Conservation (phyloP, 225 moss, liverwort and hornwort genomes). For the Bryoerythrophyllum caledonicum region DNA sequence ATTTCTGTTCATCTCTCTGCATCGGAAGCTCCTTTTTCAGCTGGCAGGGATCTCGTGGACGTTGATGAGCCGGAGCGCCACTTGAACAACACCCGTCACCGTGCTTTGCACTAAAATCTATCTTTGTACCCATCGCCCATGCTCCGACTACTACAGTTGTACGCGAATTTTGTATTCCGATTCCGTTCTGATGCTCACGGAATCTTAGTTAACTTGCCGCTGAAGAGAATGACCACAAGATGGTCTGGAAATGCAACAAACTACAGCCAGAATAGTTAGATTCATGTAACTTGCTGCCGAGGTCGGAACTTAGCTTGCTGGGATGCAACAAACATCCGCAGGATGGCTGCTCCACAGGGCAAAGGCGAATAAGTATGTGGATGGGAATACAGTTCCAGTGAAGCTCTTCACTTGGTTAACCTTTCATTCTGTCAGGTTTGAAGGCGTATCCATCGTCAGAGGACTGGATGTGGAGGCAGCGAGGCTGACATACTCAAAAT, state of each 20-base stretch:
- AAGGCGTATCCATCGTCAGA: background rate
- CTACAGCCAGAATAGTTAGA: background rate
- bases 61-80: background rate
- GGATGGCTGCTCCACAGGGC: constrained; percentile 18
- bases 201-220: background rate
- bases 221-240: background rate
- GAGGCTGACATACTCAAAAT: constrained; percentile 15
- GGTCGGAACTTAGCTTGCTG: background rate
- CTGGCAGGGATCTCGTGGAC: background rate
- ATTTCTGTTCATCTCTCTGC: background rate
- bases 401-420: background rate
- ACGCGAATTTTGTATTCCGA: background rate
- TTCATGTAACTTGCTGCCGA: background rate
- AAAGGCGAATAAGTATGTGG: background rate
- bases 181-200: background rate
- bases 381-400: background rate
- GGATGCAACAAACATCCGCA: no score
- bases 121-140: background rate
- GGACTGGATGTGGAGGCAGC: constrained; percentile 1
- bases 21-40: background rate
- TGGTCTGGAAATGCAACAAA: no score
- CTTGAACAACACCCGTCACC: background rate
- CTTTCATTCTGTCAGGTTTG: background rate
- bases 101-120: background rate
- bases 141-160: background rate